Evolutionary conservation across 2,329 filamentous ascomycete genomes (phyloP), one percentile per base, ranked within the genome.

Genomic region (Aaosphaeria arxii): DNA sequence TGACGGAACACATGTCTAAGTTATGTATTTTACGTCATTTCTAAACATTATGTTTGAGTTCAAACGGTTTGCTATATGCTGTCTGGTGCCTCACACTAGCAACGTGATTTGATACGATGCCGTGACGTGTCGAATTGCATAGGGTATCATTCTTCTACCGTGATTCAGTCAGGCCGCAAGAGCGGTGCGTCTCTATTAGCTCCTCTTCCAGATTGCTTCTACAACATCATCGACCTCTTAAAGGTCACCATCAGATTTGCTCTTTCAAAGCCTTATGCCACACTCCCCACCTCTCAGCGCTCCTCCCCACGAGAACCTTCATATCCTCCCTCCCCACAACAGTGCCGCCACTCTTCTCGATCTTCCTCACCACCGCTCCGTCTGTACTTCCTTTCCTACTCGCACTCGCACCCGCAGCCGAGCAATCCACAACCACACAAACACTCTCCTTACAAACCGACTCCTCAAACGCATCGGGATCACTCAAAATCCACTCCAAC

Each of bases 391-490:
- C 96, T 57, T 91, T 72, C 1, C 75, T 79, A n/a, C 51, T 65
- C 61, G 55, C 51, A 33, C 63, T 54, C 9, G 24, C 11, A 24
- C 17, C 17, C n/a, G 33, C 33, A 36, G 41, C 11, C 30, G 46
- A 47, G 40, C 74, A 75, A 64, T 92, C 87, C n/a, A 96, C 82
- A 43, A 94, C 85, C 32, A 96, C 74, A 3, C 86, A 91, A n/a
- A 94, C 76, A n/a, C 73, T 80, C 77, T 99, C 94, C 52, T 85
- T 78, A 64, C 90, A 95, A 40, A 95, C 72, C 6, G 81, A 82
- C 74, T 97, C 94, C 74, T 99, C 94, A 58, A 95, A 86, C 24
- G 84, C 82, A 73, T 99, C 94, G 2, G 90, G 90, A 72, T 99
- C 94, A 5, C 88, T 83, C 48, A 99, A 72, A 3, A 96, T 75